Conservation (phyloP, 73 alveolate species). For the Uronychia setigera region DNA sequence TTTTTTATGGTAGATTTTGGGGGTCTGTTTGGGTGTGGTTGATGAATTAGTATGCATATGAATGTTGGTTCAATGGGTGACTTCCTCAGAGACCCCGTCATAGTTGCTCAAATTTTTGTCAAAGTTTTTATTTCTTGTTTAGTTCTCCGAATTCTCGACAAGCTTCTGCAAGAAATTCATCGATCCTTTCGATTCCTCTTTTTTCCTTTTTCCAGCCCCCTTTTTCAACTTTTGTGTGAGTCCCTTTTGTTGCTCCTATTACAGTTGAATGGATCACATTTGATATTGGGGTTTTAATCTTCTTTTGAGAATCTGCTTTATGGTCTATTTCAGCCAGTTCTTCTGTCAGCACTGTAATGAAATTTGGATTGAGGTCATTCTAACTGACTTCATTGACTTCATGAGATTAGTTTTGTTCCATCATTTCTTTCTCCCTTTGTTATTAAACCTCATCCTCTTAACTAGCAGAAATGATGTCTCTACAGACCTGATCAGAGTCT, state of each 20-base stretch:
- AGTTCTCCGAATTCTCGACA: neutral
- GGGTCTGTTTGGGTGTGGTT: neutral
- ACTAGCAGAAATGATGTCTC: no score
- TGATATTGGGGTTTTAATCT: no score
- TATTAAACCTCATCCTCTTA: no score
- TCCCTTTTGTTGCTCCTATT: no score
- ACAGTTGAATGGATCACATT: no score
- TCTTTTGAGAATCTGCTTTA: no score
- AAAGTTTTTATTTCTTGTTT: neutral
- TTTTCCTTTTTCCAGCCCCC: neutral
- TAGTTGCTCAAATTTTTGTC: neutral
- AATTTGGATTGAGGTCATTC: no score
- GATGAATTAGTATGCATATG: neutral
- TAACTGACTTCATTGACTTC: no score
- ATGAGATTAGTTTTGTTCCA: no score
- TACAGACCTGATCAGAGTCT: no score
- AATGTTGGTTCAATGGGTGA: neutral
- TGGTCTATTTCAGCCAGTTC: neutral
- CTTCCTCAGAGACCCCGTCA: neutral
- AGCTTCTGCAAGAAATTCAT: neutral
- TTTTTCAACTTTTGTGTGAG: neutral
- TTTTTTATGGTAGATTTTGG: neutral
- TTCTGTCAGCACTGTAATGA: neutral
- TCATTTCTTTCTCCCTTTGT: no score
- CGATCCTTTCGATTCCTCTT: neutral